Evolutionary conservation across 2,329 filamentous ascomycete genomes (phyloP), one percentile per base, ranked within the genome.

Genomic region (Fusarium pseudocircinatum): DNA sequence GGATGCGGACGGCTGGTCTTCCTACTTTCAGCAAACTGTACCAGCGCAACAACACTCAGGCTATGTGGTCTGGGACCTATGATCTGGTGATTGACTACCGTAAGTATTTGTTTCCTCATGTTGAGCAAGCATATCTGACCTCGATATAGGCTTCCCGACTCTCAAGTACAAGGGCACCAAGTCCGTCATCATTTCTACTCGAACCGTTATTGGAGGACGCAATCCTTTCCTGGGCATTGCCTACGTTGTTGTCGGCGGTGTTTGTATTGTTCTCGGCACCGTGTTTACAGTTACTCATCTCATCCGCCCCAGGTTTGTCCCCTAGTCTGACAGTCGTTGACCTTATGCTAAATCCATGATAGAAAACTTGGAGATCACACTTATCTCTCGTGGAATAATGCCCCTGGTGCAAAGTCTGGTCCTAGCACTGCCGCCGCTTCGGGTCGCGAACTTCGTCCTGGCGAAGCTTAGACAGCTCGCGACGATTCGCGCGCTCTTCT

Each of bases 291-390:
- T 94, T 69, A 95, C 94, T 2, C 95, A 98, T 84, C 87, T 98
- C 73, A 91, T 99, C 83, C 95, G 93, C 81, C 96, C 96, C 70
- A 92, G 94, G 94, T 94, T 85, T 79, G 89, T 83, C 56, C 28
- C 30, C 30, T 36, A 20, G 54, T 60, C 43, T 73, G 28, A 7
- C n/a, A 3, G 7, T 54, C 36, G 26, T n/a, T 39, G 13, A n/a
- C 63, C 40, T 28, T 28, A 40, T 28, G 42, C 64, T 67, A 37
- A 68, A 22, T 5, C 12, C 11, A 16, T 18, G 28, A n/a, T 75
- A 96, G 96, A 79, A 99, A 98, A 93, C 89, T 99, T 46, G 96
- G 96, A 70, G 96, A 99, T 82, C 96, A 98, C 83, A 98, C 95
- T 14, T 98, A 99, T 82, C 88, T 99, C 54, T 96, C 94, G 30